Evolutionary conservation across 2,329 filamentous ascomycete species (phyloP), one percentile per base, ranked within the genome.

Genomic region (Lojkania enalia): DNA sequence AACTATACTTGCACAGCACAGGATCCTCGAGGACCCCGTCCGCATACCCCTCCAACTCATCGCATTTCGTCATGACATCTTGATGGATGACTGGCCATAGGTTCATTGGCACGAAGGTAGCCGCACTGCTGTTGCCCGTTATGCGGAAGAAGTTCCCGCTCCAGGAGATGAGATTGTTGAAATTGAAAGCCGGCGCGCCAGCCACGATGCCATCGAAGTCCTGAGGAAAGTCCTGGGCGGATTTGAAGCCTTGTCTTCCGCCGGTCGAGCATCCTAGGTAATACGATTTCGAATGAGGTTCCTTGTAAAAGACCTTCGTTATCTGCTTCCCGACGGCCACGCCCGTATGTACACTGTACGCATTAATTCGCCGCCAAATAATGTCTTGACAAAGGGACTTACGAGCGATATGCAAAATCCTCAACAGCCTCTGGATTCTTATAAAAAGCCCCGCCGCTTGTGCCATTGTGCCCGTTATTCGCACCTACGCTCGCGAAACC

Each of bases 21-120:
- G 75, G 69, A 51, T 75, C 71, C 52, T 76, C 74, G 20, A 78
- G 60, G 41, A 78, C 72, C 5, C 74, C 74, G 54, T 81, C 78
- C 7, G 63, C 57, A 11, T 72, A 70, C 14, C 75, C 74, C 51
- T 80, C 78, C 5, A 77, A 61, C 2, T 55, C 54, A 50, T 80
- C 77, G 55, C 78, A 81, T 55, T 80, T 76, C 11, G 66, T 63
- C 21, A 80, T 49, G 25, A 77, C 64, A 36, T 73, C 71, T 13
- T 63, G 48, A 44, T 76, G 70, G 3, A 68, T 47, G 1, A 65
- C 57, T 11, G 61, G 51, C 75, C 75, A 78, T 21, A 72, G 47
- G 12, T 58, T 48, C 23, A 49, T 14, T 1, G 69, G 66, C 19
- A 77, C 62, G 51, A 74, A 77, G 4, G 54, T 73, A 44, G 51